Evolutionary conservation across 257 asterid genomes (phyloP), one percentile per base, ranked within the genome.

Genomic region (Solanum pimpinellifolium): DNA sequence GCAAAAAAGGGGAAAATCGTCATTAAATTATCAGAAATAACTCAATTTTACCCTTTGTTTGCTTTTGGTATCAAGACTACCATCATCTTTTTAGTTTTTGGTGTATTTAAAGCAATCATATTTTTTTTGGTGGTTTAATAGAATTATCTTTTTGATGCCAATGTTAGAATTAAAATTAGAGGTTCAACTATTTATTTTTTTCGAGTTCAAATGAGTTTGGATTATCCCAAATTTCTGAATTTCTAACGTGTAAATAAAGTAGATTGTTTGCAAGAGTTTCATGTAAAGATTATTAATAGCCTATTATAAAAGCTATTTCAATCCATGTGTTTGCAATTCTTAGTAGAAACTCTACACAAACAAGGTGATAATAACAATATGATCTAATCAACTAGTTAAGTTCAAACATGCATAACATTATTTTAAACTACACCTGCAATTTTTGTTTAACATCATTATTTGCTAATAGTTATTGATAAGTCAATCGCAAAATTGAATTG

Each of bases 401-500:
- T 20, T 25, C 13, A 66, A 66, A n/a, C 21, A 12, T 2, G 73
- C 37, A 66, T 9, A 49, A 49, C 21, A 49, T 49, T 49, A 35
- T 21, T 13, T n/a, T 49, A 15, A 15, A 35, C 27, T 49, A n/a
- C 21, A 72, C 46, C 78, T 18, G 42, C 8, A 72, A 16, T 72
- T 72, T 72, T 15, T 9, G 35, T 42, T 72, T 20, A 20, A 35
- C 46, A 72, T 23, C 15, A 13, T 52, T 8, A 25, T 25, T n/a
- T 76, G 62, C 37, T 42, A 42, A 42, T n/a, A 42, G 13, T 42
- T 31, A 46, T 2, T 2, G 52, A 46, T 46, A 46, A 46, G 52
- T 2, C 52, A 46, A 46, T 0, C 2, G 0, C 52, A 46, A 46
- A 46, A 46, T 0, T 13, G 18, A 46, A 46, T 13, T 13, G 18